These are phyloP conservation scores for Sicyos edulis DNA, from an alignment of 306 rosid genomes.

Conservation along the genomic window DNA sequence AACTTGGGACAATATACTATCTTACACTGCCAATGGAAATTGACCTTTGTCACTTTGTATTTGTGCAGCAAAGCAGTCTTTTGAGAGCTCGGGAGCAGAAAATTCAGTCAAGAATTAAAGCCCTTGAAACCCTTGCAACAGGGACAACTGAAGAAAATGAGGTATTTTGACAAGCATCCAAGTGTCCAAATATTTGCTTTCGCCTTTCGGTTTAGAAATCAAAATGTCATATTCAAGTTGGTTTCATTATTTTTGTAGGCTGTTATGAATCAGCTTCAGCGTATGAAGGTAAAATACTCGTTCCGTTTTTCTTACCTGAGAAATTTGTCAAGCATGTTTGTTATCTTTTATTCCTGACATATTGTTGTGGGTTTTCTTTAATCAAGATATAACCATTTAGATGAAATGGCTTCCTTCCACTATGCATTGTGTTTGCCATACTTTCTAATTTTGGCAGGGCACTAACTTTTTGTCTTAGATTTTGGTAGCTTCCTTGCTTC, in stretches of 20 bases:
- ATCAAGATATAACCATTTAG: constrained; percentile 2
- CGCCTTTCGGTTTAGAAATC: constrained; percentile 16
- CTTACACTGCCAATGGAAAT: constrained; percentile 22
- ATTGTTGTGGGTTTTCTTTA: background rate
- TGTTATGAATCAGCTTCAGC: constrained; percentile 64
- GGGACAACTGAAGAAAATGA: constrained; percentile 76
- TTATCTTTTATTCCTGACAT: constrained; percentile 21
- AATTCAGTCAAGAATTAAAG: constrained; percentile 60
- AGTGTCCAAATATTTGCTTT: constrained; percentile 24
- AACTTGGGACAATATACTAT: constrained; percentile 2
- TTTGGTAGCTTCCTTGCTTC: constrained; percentile 6
- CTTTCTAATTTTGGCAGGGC: background rate
- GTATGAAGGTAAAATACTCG: constrained; percentile 56
- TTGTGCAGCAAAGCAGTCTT: constrained; percentile 61
- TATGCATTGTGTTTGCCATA: background rate
- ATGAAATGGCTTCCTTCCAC: background rate
- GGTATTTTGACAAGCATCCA: constrained; percentile 35
- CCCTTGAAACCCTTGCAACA: constrained; percentile 68
- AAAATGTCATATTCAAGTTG: constrained; percentile 5
- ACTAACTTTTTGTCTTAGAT: background rate
- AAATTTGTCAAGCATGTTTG: background rate
- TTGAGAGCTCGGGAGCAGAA: constrained; percentile 79
- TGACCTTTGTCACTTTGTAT: constrained; percentile 29
- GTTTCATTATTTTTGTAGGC: constrained; percentile 41
- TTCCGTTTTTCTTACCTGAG: constrained; percentile 21